phyloP scores from a whole-genome alignment of 768 basidiomycete genomes.

The Lactarius deliciosus region DNA sequence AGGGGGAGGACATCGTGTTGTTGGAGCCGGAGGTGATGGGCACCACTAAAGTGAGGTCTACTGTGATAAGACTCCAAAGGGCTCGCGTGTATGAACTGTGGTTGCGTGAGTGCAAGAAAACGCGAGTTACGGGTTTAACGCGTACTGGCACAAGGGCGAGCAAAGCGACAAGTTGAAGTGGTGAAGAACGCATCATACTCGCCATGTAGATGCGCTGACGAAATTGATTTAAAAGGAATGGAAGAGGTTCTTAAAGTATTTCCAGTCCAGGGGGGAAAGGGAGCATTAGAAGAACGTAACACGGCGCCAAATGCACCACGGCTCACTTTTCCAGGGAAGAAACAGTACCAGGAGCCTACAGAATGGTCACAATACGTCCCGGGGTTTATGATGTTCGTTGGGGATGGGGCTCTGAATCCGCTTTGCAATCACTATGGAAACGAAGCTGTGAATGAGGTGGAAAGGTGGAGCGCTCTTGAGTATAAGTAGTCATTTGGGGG shows the following conservation, averaged over 20 bases:
- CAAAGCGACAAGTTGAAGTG: conserved; percentile 5
- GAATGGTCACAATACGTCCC: conserved; percentile 1
- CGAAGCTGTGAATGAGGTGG: neutral
- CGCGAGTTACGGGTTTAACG: neutral
- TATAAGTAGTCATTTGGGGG: conserved; percentile 1
- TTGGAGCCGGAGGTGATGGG: conserved; percentile 12
- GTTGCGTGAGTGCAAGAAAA: neutral
- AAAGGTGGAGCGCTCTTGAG: conserved; percentile 4
- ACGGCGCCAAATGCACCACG: neutral
- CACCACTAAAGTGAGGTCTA: neutral
- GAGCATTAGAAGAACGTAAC: neutral
- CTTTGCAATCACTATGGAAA: conserved; percentile 10
- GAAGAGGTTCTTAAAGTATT: conserved; percentile 14
- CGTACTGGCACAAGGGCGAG: conserved; percentile 14
- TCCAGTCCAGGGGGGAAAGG: neutral
- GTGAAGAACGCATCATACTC: conserved; percentile 16
- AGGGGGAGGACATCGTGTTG: conserved; percentile 42
- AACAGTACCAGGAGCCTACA: conserved; percentile 4
- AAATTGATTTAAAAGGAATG: neutral
- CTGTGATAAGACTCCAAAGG: neutral
- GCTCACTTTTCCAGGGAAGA: conserved; percentile 11
- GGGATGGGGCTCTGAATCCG: neutral
- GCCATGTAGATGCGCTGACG: conserved; percentile 9
- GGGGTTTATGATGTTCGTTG: conserved; percentile 6
- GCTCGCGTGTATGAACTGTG: conserved; percentile 8